Conservation (phyloP, 2,329 filamentous ascomycete species). For the Simplicillium sp. region DNA sequence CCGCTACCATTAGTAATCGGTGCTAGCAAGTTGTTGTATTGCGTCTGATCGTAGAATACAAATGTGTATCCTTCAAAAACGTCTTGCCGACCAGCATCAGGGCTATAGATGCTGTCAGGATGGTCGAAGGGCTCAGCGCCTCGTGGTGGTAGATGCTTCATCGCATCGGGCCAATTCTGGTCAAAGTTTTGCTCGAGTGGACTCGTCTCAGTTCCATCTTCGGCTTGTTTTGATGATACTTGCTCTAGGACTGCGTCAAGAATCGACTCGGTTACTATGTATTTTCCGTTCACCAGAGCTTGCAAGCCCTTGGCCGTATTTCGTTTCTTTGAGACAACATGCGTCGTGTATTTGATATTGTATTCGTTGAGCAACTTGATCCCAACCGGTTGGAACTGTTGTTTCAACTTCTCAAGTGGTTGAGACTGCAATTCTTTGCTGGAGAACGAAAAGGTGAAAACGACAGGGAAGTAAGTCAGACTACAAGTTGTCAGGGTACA, state of each 20-base stretch:
- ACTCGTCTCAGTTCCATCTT: conserved; percentile 38
- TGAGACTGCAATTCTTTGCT: conserved; percentile 60
- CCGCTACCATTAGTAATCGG: conserved; percentile 73
- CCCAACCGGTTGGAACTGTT: conserved; percentile 71
- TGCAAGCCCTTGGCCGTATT: conserved; percentile 85
- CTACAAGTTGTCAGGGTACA: conserved; percentile 29
- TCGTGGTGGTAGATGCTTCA: conserved; percentile 61
- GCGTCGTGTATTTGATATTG: conserved; percentile 62
- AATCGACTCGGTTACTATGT: conserved; percentile 66
- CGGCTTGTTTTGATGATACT: conserved; percentile 35
- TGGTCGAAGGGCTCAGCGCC: conserved; percentile 67
- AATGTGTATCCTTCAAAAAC: conserved; percentile 86
- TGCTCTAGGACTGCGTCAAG: conserved; percentile 61
- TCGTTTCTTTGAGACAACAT: conserved; percentile 80
- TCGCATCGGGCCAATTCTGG: conserved; percentile 65
- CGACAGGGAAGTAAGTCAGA: conserved; percentile 68
- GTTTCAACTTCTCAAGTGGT: conserved; percentile 51
- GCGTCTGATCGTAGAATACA: conserved; percentile 68
- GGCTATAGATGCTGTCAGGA: conserved; percentile 59
- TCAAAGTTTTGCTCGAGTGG: conserved; percentile 74
- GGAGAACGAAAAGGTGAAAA: conserved; percentile 74
- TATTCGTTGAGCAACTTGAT: conserved; percentile 77
- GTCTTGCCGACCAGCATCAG: conserved; percentile 53
- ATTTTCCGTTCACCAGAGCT: conserved; percentile 71
- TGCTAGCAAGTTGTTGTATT: conserved; percentile 66